phyloP scores from a whole-genome alignment of 129 eudicot species.

The Pittosporum tobira region DNA sequence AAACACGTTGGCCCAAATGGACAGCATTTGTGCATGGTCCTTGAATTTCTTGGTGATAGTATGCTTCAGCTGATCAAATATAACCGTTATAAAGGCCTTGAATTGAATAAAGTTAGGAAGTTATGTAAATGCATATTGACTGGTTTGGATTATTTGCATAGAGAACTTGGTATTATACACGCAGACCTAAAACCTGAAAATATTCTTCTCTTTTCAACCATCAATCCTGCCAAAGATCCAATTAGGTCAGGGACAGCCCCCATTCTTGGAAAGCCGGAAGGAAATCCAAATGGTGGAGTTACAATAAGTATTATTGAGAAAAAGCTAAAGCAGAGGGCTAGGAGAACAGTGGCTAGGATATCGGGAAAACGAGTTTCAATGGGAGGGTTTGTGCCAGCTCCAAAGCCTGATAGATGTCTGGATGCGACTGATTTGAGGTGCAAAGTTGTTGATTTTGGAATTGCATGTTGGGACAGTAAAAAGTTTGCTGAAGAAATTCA shows the following conservation, averaged over 20 bases:
- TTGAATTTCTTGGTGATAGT: constrained; percentile 96
- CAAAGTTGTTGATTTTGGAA: constrained; percentile 94
- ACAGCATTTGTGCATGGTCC: constrained; percentile 93
- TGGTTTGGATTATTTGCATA: constrained; percentile 81
- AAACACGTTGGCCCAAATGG: constrained; percentile 97
- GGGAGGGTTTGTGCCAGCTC: constrained; percentile 37
- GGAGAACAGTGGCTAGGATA: constrained; percentile 85
- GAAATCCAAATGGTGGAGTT: constrained; percentile 51
- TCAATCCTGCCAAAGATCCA: constrained; percentile 86
- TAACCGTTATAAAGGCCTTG: constrained; percentile 87
- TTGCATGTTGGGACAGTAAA: constrained; percentile 89
- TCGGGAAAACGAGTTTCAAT: constrained; percentile 52
- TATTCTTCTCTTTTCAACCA: constrained; percentile 75
- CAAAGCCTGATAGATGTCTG: constrained; percentile 63
- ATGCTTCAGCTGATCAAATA: constrained; percentile 60
- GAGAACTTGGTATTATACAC: constrained; percentile 71
- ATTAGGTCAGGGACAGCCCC: constrained; percentile 60
- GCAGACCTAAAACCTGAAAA: constrained; percentile 94
- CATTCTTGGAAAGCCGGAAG: constrained; percentile 83
- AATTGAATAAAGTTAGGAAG: constrained; percentile 64
- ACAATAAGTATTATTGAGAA: constrained; percentile 58
- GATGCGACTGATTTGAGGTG: constrained; percentile 82
- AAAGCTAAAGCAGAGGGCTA: constrained; percentile 85
- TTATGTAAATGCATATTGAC: constrained; percentile 79
- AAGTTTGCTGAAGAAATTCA: constrained; percentile 81